Conservation (phyloP, 345 rosid genomes). For the Acer campestre region DNA sequence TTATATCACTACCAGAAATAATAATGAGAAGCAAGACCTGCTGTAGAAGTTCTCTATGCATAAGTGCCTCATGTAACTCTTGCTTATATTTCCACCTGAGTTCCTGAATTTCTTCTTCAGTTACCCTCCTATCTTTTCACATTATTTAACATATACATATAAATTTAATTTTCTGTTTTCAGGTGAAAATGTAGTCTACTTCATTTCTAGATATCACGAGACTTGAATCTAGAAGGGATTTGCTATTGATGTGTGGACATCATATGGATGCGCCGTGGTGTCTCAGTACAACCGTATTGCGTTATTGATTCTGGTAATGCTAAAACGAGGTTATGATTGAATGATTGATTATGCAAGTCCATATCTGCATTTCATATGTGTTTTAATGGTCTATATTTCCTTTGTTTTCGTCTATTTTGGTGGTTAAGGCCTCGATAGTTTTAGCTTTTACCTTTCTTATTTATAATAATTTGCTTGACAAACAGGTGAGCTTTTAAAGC, state of each 20-base stretch:
- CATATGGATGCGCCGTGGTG: background rate
- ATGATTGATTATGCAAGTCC: background rate
- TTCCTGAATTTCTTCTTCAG: constrained; percentile 66
- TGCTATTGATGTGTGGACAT: background rate
- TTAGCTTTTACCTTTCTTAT: background rate
- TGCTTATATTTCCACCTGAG: constrained; percentile 79
- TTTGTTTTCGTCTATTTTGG: background rate
- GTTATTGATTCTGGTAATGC: background rate
- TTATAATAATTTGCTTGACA: background rate
- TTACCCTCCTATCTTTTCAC: constrained; percentile 1
- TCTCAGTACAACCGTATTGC: background rate
- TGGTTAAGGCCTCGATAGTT: background rate
- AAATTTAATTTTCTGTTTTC: background rate
- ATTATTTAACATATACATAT: background rate
- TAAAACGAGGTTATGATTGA: background rate
- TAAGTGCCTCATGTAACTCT: constrained; percentile 80
- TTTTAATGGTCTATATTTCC: background rate
- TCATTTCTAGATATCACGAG: constrained; percentile 9
- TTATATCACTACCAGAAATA: background rate
- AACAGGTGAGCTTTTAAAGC: background rate
- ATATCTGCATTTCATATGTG: background rate
- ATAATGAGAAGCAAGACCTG: constrained; percentile 53
- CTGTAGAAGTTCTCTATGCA: constrained; percentile 78
- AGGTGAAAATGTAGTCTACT: background rate
- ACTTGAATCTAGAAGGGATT: background rate